Conservation (phyloP, 805 yeast genomes). For the Torulaspora franciscae region DNA sequence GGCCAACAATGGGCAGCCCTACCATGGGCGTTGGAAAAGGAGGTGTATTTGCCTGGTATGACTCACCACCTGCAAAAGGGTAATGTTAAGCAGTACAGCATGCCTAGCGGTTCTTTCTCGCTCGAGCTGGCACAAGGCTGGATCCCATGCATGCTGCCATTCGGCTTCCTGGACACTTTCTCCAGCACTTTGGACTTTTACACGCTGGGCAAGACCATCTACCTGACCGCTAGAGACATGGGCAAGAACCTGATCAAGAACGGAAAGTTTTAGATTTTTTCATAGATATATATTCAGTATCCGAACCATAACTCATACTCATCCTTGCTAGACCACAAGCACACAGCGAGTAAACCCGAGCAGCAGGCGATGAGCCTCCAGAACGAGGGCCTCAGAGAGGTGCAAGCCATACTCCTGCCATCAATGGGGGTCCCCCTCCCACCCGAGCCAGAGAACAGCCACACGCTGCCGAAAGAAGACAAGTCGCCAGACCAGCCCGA, state of each 20-base stretch:
- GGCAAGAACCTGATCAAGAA: constrained; percentile 49
- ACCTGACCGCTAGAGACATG: constrained; percentile 78
- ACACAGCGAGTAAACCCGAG: background rate
- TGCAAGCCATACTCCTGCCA: constrained; percentile 13
- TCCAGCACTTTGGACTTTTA: constrained; percentile 75
- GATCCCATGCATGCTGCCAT: constrained; percentile 97
- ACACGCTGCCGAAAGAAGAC: background rate
- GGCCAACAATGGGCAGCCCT: constrained; percentile 75
- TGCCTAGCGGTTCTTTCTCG: constrained; percentile 82
- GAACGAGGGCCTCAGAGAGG: constrained; percentile 13
- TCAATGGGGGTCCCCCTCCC: constrained; percentile 3
- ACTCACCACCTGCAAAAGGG: constrained; percentile 77
- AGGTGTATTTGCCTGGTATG: constrained; percentile 81
- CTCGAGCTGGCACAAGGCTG: constrained; percentile 97
- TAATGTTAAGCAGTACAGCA: constrained; percentile 71
- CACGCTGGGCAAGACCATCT: constrained; percentile 64
- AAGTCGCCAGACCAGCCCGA: constrained; percentile 10
- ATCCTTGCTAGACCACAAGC: background rate
- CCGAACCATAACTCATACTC: background rate
- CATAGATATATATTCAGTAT: constrained; percentile 3
- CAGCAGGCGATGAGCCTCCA: constrained; percentile 8
- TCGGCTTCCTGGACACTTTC: constrained; percentile 78
- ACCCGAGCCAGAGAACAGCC: background rate
- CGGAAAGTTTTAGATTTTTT: constrained; percentile 56
- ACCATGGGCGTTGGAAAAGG: constrained; percentile 59